A percentile compares a stretch with the other conserved stretches of the same genome.
Conservation (phyloP, 192 early-diverging fungal species). For the Coemansia sp. region DNA sequence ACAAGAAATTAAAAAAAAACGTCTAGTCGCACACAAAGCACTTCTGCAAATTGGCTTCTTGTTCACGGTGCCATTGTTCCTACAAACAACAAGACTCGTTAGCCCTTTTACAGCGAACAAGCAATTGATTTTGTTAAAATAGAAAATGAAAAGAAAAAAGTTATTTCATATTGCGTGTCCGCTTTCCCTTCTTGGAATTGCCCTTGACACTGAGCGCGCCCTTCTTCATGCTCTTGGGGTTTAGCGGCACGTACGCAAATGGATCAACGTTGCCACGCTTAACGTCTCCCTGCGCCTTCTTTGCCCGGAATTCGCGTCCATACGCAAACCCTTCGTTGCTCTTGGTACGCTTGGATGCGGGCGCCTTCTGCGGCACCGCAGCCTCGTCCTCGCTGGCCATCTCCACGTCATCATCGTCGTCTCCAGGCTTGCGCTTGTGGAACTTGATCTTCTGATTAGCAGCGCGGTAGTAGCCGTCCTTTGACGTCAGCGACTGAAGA, state of each 20-base stretch:
- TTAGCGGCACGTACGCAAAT: slow-evolving; percentile 92
- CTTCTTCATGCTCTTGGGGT: slow-evolving; percentile 54
- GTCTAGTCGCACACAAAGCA: not conserved
- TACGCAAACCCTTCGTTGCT: slow-evolving; percentile 25
- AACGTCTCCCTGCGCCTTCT: slow-evolving; percentile 90
- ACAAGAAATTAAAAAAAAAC: slow-evolving; percentile 10
- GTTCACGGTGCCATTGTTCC: not conserved
- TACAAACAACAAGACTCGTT: not conserved
- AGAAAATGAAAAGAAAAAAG: not conserved
- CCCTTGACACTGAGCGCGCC: slow-evolving; percentile 44
- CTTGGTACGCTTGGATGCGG: slow-evolving; percentile 36
- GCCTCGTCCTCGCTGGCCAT: slow-evolving; percentile 69
- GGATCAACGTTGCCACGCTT: slow-evolving; percentile 86
- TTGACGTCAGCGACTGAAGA: slow-evolving; percentile 72
- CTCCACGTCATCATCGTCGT: slow-evolving; percentile 60
- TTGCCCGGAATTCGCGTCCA: slow-evolving; percentile 75
- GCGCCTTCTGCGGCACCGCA: slow-evolving; percentile 35
- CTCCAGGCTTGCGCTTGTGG: slow-evolving; percentile 66
- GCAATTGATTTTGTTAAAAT: not conserved
- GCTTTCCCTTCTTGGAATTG: slow-evolving; percentile 51
- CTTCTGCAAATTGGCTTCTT: too few relatives aligned
- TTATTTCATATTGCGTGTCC: slow-evolving; percentile 26
- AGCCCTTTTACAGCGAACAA: slow-evolving; percentile 6
- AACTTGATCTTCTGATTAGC: slow-evolving; percentile 88
- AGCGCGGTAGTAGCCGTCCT: slow-evolving; percentile 83